These are phyloP conservation scores for Gymnopus androsaceus DNA, from an alignment of 1,284 basidiomycete species.

Conservation along the genomic window DNA sequence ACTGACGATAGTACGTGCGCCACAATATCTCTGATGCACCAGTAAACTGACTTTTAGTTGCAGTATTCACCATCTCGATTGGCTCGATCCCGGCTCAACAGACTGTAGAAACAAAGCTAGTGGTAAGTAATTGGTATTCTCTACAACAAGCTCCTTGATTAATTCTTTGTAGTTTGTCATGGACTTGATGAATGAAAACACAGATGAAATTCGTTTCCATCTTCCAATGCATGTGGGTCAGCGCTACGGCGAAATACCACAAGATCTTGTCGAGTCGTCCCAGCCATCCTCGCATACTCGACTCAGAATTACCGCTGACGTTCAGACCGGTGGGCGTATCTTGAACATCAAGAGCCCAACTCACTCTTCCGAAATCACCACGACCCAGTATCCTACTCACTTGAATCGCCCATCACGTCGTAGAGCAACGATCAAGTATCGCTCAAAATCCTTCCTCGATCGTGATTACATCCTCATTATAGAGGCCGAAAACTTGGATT, in stretches of 20 bases:
- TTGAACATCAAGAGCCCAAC: slow-evolving; percentile 40
- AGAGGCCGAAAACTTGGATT: slow-evolving; percentile 46
- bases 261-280: slow-evolving; percentile 34
- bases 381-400: slow-evolving; percentile 35
- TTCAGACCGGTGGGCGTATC: slow-evolving; percentile 49
- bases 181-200: slow-evolving; percentile 45
- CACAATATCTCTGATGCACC: background rate
- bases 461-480: slow-evolving; percentile 50
- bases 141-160: slow-evolving; percentile 1
- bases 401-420: slow-evolving; percentile 37
- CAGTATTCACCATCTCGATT: slow-evolving; percentile 60
- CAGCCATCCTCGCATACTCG: slow-evolving; percentile 33
- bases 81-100: slow-evolving; percentile 48
- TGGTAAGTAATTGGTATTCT: slow-evolving; percentile 34
- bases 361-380: slow-evolving; percentile 34
- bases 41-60: background rate
- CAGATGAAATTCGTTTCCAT: slow-evolving; percentile 50
- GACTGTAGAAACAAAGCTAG: slow-evolving; percentile 41
- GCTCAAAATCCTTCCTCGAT: slow-evolving; percentile 40
- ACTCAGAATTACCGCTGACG: slow-evolving; percentile 42
- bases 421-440: slow-evolving; percentile 39
- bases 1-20: slow-evolving; percentile 50
- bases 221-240: slow-evolving; percentile 50
- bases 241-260: slow-evolving; percentile 50
- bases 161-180: slow-evolving; percentile 33